phyloP scores from a whole-genome alignment of 495 filamentous ascomycete genomes.

The Xylaria acuta region DNA sequence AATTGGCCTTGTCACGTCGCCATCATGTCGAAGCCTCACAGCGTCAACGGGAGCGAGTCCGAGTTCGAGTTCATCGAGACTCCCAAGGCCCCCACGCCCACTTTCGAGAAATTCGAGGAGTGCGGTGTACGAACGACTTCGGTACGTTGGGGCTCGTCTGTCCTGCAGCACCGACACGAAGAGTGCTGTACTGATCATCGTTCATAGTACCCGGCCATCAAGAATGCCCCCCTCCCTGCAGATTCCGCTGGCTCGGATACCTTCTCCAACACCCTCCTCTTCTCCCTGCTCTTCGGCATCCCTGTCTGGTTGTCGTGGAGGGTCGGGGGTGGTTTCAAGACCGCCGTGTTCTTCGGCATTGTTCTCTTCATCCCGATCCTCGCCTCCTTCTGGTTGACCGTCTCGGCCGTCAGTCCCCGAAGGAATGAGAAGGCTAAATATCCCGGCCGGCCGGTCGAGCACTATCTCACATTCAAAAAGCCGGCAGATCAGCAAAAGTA shows the following conservation, averaged over 20 bases:
- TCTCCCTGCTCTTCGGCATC: slow-evolving; percentile 61
- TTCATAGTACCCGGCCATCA: slow-evolving; percentile 73
- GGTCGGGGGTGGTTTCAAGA: slow-evolving; percentile 74
- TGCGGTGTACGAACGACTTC: slow-evolving; percentile 78
- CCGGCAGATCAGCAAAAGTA: slow-evolving; percentile 74
- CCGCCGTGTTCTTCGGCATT: slow-evolving; percentile 71
- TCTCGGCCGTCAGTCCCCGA: slow-evolving; percentile 71
- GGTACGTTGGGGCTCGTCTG: slow-evolving; percentile 53
- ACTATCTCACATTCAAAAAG: slow-evolving; percentile 85
- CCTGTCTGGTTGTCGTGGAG: slow-evolving; percentile 73
- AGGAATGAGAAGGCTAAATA: slow-evolving; percentile 79
- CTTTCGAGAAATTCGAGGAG: slow-evolving; percentile 64
- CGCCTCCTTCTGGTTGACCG: slow-evolving; percentile 71
- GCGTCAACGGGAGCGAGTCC: slow-evolving; percentile 57
- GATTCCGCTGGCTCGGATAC: slow-evolving; percentile 71
- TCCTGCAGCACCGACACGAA: not conserved
- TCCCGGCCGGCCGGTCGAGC: slow-evolving; percentile 79
- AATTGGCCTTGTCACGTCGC: slow-evolving; percentile 36
- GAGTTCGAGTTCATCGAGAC: slow-evolving; percentile 82
- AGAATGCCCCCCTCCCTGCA: slow-evolving; percentile 81
- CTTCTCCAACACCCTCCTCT: slow-evolving; percentile 72
- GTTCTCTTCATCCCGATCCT: slow-evolving; percentile 72
- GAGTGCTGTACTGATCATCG: not conserved
- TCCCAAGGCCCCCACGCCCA: slow-evolving; percentile 65
- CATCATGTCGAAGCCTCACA: slow-evolving; percentile 54